Conservation (phyloP, 805 yeast species). For the Candida morakotiae region DNA sequence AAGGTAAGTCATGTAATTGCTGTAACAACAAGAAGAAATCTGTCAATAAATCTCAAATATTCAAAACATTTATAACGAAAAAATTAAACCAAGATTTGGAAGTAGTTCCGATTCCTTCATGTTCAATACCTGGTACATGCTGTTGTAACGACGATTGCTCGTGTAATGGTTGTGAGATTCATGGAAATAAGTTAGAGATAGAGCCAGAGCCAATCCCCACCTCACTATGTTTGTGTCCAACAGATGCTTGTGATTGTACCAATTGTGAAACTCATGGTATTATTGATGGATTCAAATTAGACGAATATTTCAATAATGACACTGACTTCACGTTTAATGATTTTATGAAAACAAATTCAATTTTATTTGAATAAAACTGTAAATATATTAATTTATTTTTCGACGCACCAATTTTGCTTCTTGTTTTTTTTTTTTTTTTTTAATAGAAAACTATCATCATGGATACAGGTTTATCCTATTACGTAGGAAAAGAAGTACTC, state of each 20-base stretch:
- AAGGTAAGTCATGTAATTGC: conserved; percentile 26
- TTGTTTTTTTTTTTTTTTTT: background rate
- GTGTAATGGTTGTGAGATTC: conserved; percentile 35
- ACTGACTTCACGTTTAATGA: conserved; percentile 1
- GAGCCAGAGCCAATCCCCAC: background rate
- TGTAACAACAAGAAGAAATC: conserved; percentile 21
- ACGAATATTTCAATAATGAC: conserved; percentile 19
- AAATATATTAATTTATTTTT: background rate
- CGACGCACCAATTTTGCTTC: background rate
- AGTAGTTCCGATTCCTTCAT: conserved; percentile 20
- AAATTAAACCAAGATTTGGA: conserved; percentile 8
- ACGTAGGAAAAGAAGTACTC: conserved; percentile 26
- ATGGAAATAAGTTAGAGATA: conserved; percentile 18
- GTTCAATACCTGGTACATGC: conserved; percentile 35
- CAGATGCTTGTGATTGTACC: conserved; percentile 30
- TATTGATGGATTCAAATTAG: conserved; percentile 38
- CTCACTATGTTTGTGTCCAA: conserved; percentile 21
- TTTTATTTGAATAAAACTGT: conserved; percentile 1
- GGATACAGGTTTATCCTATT: conserved; percentile 27
- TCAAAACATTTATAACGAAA: conserved; percentile 26
- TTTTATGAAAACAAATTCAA: background rate
- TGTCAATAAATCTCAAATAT: conserved; percentile 32
- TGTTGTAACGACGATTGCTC: conserved; percentile 32
- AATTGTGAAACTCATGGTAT: conserved; percentile 44
- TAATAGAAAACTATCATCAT: conserved; percentile 1